Percentiles rank a stretch among this genome's conserved stretches.
Evolutionary conservation across 163 green algal species (phyloP).

Genomic region (Chlamydomonas reinhardtii): DNA sequence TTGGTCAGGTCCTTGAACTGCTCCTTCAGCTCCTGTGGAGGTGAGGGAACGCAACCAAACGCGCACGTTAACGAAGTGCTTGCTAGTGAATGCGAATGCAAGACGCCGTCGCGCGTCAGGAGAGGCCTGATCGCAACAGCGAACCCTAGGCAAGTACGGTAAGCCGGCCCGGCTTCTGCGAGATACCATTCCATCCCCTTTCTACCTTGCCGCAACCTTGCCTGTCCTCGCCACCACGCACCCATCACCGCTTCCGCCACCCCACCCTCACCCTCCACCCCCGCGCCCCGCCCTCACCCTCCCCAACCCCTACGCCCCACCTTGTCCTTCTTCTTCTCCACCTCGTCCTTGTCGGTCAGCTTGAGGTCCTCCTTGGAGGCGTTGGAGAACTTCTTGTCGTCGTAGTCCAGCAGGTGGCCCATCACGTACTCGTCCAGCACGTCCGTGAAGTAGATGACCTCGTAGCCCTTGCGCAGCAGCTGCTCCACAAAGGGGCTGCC

Average conservation of each 20-base stretch:
- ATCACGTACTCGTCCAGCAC: conserved; percentile 98
- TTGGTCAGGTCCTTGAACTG: conserved; percentile 89
- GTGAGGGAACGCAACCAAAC: no score
- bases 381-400: conserved; percentile 95
- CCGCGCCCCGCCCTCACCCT: no score
- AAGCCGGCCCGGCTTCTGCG: no score
- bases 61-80: no score
- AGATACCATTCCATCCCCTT: no score
- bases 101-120: no score
- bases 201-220: no score
- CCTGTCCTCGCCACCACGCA: no score
- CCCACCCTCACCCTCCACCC: neutral
- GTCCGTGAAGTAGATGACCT: conserved; percentile 97
- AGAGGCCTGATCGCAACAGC: no score
- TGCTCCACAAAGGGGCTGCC: conserved; percentile 91
- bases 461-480: conserved; percentile 86
- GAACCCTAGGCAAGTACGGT: no score
- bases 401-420: conserved; percentile 91
- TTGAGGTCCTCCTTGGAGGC: conserved; percentile 96
- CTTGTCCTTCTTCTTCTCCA: conserved; percentile 86
- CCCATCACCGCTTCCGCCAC: no score
- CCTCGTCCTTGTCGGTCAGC: conserved; percentile 86
- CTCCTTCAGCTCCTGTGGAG: conserved; percentile 74
- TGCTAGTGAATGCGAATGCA: no score
- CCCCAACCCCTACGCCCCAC: conserved; percentile 15